phyloP scores from a whole-genome alignment of 2,329 filamentous ascomycete genomes.

The Leptosphaerulina australis region DNA sequence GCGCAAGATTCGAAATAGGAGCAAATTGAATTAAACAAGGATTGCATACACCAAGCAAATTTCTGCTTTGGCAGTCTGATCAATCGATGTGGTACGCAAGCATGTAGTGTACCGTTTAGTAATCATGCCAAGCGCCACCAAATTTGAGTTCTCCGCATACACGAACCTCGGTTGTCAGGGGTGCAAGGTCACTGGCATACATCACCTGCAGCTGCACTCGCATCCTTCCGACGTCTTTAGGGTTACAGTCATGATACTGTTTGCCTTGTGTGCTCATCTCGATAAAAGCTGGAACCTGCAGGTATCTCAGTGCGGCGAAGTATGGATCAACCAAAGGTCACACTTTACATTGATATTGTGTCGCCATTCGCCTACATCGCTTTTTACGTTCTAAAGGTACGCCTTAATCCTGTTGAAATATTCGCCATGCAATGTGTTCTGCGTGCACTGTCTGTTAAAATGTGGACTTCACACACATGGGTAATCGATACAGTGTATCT shows the following conservation, averaged over 20 bases:
- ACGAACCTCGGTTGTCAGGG: slow-evolving; percentile 12
- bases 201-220: background rate
- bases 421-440: background rate
- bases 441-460: background rate
- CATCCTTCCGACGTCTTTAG: background rate
- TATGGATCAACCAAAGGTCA: slow-evolving; percentile 59
- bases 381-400: slow-evolving; percentile 61
- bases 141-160: slow-evolving; percentile 1
- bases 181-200: slow-evolving; percentile 5
- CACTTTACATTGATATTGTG: slow-evolving; percentile 64
- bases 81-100: background rate
- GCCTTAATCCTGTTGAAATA: slow-evolving; percentile 24
- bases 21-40: background rate
- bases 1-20: background rate
- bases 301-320: background rate
- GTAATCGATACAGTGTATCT: background rate
- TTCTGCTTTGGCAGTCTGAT: too few species aligned
- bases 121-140: too few species aligned
- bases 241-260: background rate
- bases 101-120: too few species aligned
- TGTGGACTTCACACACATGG: background rate
- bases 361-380: slow-evolving; percentile 67
- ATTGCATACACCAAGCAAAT: too few species aligned
- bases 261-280: background rate
- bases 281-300: background rate